phyloP scores from a whole-genome alignment of 1,284 basidiomycete species.

The Austroboletus niveus region DNA sequence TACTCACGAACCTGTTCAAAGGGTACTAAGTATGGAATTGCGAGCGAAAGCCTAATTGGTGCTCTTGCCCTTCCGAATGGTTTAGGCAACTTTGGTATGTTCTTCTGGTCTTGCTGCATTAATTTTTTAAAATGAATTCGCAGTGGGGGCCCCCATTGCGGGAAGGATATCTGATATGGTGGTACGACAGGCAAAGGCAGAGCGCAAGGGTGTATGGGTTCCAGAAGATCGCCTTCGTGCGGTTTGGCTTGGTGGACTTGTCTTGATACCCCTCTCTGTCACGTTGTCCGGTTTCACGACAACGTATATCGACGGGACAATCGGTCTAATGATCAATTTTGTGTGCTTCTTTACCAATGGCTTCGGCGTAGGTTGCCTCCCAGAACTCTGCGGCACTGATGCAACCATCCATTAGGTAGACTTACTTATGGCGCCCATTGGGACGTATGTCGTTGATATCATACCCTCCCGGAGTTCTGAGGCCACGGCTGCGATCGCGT shows the following conservation, averaged over 20 bases:
- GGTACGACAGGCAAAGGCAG: slow-evolving; percentile 44
- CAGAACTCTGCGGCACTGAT: not conserved
- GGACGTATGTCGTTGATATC: slow-evolving; percentile 58
- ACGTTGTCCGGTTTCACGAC: slow-evolving; percentile 19
- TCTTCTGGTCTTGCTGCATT: not conserved
- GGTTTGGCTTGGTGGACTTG: slow-evolving; percentile 42
- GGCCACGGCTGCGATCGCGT: slow-evolving; percentile 46
- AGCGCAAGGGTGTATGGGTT: slow-evolving; percentile 48
- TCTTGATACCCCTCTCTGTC: slow-evolving; percentile 40
- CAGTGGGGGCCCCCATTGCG: slow-evolving; percentile 52
- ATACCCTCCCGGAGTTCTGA: slow-evolving; percentile 54
- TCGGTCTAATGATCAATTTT: slow-evolving; percentile 42
- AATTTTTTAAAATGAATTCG: not conserved
- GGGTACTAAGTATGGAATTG: slow-evolving; percentile 58
- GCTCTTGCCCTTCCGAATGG: slow-evolving; percentile 60
- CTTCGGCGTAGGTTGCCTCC: slow-evolving; percentile 40
- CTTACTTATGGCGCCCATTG: slow-evolving; percentile 47
- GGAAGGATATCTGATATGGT: slow-evolving; percentile 53
- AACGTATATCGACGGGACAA: slow-evolving; percentile 38
- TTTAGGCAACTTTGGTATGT: slow-evolving; percentile 56
- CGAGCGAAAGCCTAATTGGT: slow-evolving; percentile 58
- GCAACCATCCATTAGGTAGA: slow-evolving; percentile 34
- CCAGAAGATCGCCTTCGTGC: slow-evolving; percentile 63
- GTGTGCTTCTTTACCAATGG: slow-evolving; percentile 49
- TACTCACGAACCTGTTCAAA: slow-evolving; percentile 23